Base-by-base conservation (phyloP, 306 rosid genomes). In the Casuarina equisetifolia region DNA sequence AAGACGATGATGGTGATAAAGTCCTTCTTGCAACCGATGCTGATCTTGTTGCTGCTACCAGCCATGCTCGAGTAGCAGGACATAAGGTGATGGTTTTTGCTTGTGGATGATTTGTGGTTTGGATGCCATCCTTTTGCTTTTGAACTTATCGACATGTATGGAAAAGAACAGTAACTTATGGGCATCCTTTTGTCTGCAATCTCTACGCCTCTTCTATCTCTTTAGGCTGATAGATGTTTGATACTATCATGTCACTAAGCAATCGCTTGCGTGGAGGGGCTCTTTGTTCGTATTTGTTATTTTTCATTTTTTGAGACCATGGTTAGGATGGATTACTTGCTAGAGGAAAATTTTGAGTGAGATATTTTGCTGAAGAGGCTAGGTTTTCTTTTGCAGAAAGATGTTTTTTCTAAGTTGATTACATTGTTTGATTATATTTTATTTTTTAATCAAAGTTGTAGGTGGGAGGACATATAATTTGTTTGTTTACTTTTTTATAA, bases 1-100 rank as follows among this genome's bases (percentile, higher is more conserved):
- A 92, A 88, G 99, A 95, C 74, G 97, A 92, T 58, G 99, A 95
- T 88, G 94, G 97, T 63, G 99, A 95, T 83, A 91, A 73, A 81
- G 86, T 95, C 84, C 81, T 91, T 75, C 93, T 95, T 66, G 85
- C 92, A 76, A 84, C 84, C 58, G 90, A 92, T 79, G 71, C 75
- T 58, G 99, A 95, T 86, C 97, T 95, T 83, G 74, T 55, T 53
- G 25, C 88, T 46, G 97, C 99, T 55, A 90, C 91, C 80, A 87
- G 78, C 83, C 88, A 87, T 88, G 91, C 97, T 74, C 91, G 93
- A 64, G 79, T 89, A 42, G 75, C 77, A 44, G 94, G 94, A 70
- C 70, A 58, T 77, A 95, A 92, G 99, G 99, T 95, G 81, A 66
- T 73, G 82, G 44, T 68, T 55, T 85, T 50, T 78, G 13, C 38